Base-by-base conservation (phyloP, 768 basidiomycete genomes). In the Trametes cubensis region DNA sequence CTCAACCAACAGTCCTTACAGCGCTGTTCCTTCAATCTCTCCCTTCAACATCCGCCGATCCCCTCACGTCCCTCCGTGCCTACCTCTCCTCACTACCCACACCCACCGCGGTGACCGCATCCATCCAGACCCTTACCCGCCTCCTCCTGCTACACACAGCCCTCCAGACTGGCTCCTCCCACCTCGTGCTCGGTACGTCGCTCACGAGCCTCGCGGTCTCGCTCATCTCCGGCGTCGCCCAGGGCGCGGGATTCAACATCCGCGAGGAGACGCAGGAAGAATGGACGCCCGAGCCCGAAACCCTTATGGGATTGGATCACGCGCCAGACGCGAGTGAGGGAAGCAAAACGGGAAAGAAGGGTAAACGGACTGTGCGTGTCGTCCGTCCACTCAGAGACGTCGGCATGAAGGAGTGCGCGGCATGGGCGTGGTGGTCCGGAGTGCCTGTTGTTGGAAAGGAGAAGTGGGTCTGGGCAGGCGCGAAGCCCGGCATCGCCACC, bases 161-260 rank as follows among this genome's bases (percentile, higher is more conserved):
- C 5, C 74, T 76, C 25, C 78, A 80, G 1, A 81, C 77, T 4
- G 71, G 73, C 4, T 85, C 85, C n/a, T 92, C 92, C 0, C 91
- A 94, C 71, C 77, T 94, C 17, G 78, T 93, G 15, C 80, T 93
- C 14, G 92, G 92, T 63, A 88, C 90, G 15, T 87, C 86, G 2
- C 76, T 92, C n/a, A 93, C 92, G 1, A 85, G 87, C 0, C 77
- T 94, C 0, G 90, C 92, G 0, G 81, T 93, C 34, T 83, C 84
- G 21, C 75, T 93, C 21, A 88, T 93, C 60, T 85, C 89, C 3
- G 84, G 82, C 13, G 85, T 94, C 46, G 81, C 89, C 0, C 87
- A 89, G 71, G 92, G 92, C 14, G 85, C 86, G 3, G 92, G 92
- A 0, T 90, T 87, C 72, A 78, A 81, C 3, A 80, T 93, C 14